A percentile compares a stretch with the other conserved stretches of the same genome.
Evolutionary conservation across 495 filamentous ascomycete species (phyloP).

Genomic region (Stereocaulon alpinum): DNA sequence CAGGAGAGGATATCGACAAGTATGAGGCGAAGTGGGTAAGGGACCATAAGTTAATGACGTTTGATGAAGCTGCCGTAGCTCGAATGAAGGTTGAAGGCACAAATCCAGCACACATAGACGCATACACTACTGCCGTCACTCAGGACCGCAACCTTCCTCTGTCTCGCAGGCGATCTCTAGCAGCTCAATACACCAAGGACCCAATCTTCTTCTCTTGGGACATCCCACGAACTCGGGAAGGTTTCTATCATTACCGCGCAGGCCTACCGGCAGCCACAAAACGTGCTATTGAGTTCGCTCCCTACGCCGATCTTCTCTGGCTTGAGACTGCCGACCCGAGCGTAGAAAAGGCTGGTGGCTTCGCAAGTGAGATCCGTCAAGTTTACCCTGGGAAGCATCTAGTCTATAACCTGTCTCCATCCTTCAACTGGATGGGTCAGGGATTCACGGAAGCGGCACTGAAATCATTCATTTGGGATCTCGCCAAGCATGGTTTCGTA

Average conservation of each 20-base stretch:
- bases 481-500: slow-evolving; percentile 84
- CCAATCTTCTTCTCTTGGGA: slow-evolving; percentile 83
- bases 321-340: slow-evolving; percentile 87
- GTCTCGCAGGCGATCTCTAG: slow-evolving; percentile 60
- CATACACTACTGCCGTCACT: slow-evolving; percentile 52
- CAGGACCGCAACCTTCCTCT: slow-evolving; percentile 62
- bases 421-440: slow-evolving; percentile 97
- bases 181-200: slow-evolving; percentile 49
- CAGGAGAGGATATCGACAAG: slow-evolving; percentile 67
- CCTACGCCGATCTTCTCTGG: slow-evolving; percentile 93
- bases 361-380: slow-evolving; percentile 62
- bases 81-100: slow-evolving; percentile 7
- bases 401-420: slow-evolving; percentile 91
- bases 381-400: slow-evolving; percentile 67
- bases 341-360: slow-evolving; percentile 61
- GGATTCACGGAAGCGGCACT: slow-evolving; percentile 73
- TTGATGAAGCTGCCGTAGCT: slow-evolving; percentile 54
- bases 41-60: slow-evolving; percentile 73
- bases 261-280: slow-evolving; percentile 86
- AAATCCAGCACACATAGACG: slow-evolving; percentile 44
- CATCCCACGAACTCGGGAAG: slow-evolving; percentile 85
- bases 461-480: slow-evolving; percentile 88
- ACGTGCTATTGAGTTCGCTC: slow-evolving; percentile 79
- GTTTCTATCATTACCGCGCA: slow-evolving; percentile 89
- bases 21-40: slow-evolving; percentile 89